phyloP scores from a whole-genome alignment of 176 grass and related monocot genomes.

The Dactylis glomerata region DNA sequence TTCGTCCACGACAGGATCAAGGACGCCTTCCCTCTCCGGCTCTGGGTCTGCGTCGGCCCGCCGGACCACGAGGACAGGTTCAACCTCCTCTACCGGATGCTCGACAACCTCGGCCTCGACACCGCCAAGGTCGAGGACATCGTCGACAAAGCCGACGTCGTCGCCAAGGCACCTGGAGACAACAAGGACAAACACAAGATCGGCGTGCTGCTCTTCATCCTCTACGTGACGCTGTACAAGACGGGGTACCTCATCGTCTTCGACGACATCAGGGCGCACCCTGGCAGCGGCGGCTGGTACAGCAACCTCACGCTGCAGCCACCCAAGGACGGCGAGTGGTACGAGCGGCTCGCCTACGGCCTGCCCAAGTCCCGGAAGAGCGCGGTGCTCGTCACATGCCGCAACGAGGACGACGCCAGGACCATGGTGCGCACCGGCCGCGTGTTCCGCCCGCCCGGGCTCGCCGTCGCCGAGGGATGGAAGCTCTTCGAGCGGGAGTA shows the following conservation, averaged over 20 bases:
- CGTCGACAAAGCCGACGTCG: background rate
- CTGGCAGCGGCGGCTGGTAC: slow-evolving; percentile 31
- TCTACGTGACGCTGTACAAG: slow-evolving; percentile 31
- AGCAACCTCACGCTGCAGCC: slow-evolving; percentile 38
- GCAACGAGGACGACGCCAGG: slow-evolving; percentile 39
- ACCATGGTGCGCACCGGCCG: slow-evolving; percentile 41
- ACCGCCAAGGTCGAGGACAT: slow-evolving; percentile 22
- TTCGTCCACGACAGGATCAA: slow-evolving; percentile 52
- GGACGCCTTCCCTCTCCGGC: slow-evolving; percentile 51
- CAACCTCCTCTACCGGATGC: slow-evolving; percentile 54
- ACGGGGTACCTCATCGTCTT: slow-evolving; percentile 48
- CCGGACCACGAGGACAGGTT: slow-evolving; percentile 16
- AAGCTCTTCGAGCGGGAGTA: slow-evolving; percentile 20
- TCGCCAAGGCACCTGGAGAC: background rate
- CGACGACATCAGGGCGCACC: slow-evolving; percentile 2
- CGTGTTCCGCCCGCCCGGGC: slow-evolving; percentile 24
- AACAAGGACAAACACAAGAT: background rate
- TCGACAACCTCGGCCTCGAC: slow-evolving; percentile 64
- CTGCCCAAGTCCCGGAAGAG: slow-evolving; percentile 35
- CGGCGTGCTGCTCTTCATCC: slow-evolving; percentile 46
- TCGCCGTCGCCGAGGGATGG: background rate
- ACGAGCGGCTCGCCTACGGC: slow-evolving; percentile 51
- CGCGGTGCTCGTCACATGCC: slow-evolving; percentile 53
- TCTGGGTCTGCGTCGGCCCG: slow-evolving; percentile 55
- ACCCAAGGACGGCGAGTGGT: slow-evolving; percentile 16